A percentile compares a stretch with the other conserved stretches of the same genome.
phyloP scores from a whole-genome alignment of 2,329 filamentous ascomycete species.

The Xylaria arbuscula region DNA sequence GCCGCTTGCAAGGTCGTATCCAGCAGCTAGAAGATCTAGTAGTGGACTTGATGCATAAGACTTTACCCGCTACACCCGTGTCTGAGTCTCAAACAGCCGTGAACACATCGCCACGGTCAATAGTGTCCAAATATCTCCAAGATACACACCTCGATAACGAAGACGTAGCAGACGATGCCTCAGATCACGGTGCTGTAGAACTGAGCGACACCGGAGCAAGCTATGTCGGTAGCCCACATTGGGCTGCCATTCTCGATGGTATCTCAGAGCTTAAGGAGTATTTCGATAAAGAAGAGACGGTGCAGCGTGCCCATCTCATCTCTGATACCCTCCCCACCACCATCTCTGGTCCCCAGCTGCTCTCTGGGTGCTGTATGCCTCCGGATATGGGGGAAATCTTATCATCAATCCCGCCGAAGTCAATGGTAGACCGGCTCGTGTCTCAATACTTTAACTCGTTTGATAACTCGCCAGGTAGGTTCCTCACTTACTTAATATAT shows the following conservation, averaged over 20 bases:
- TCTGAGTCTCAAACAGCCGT: not conserved
- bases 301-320: not conserved
- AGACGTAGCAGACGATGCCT: not conserved
- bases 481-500: not conserved
- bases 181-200: not conserved
- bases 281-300: constrained; percentile 48
- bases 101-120: not conserved
- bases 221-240: constrained; percentile 55
- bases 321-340: constrained; percentile 3
- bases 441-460: not conserved
- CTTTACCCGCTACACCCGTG: not conserved
- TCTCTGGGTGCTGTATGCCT: constrained; percentile 47
- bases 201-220: constrained; percentile 19
- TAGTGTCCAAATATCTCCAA: not conserved
- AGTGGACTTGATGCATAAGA: constrained; percentile 44
- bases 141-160: not conserved
- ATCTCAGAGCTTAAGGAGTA: constrained; percentile 55
- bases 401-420: not conserved
- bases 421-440: not conserved
- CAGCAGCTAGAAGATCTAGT: constrained; percentile 50
- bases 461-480: not conserved
- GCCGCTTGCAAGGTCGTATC: constrained; percentile 40
- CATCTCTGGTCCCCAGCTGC: constrained; percentile 42
- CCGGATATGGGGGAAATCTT: not conserved
- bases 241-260: constrained; percentile 55